Evolutionary conservation across 2,329 filamentous ascomycete genomes (phyloP), one percentile per base, ranked within the genome.

Genomic region (Malbranchea cinnamomea): DNA sequence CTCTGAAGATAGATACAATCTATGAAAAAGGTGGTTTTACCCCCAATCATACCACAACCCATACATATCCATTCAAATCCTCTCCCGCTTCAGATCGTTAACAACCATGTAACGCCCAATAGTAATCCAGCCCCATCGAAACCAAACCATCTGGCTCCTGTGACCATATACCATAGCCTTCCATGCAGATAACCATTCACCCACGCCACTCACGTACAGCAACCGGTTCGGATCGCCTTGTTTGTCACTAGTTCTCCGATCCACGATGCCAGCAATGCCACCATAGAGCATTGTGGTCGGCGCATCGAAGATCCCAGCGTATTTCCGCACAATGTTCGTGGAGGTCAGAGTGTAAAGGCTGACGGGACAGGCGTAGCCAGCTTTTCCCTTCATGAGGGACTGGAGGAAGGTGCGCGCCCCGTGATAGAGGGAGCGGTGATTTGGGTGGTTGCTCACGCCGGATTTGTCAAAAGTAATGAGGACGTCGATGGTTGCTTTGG

Each of bases 61-160:
- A n/a, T 11, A 12, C 13, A 22, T 16, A n/a, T 4, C 9, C 9
- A 12, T 10, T 13, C 28, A 35, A 12, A 39, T 21, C 11, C 27
- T 30, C 30, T 41, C 71, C 45, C 64, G 63, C 47, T 63, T 68
- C 55, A 98, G 50, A 52, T 95, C 85, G 55, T 98, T 98, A 18
- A 95, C 69, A 34, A 84, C 69, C 89, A 98, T 95, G 57, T 95
- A 98, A 37, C 89, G 67, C 46, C 84, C 89, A 34, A 93, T 52
- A 0, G 71, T 67, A 48, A 98, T 93, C 84, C 85, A 98, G 2
- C 84, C 82, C 70, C 84, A 95, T 5, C 89, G 72, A 50, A 95
- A 98, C 89, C 89, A 98, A 21, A 81, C 72, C 89, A 98, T 98
- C 66, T 98, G 89, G 54, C 84, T 94, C 57, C 74, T 65, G 60